Percentiles rank a stretch among this genome's conserved stretches.
phyloP scores from a whole-genome alignment of 331 rosid species.

The Cydonia oblonga region DNA sequence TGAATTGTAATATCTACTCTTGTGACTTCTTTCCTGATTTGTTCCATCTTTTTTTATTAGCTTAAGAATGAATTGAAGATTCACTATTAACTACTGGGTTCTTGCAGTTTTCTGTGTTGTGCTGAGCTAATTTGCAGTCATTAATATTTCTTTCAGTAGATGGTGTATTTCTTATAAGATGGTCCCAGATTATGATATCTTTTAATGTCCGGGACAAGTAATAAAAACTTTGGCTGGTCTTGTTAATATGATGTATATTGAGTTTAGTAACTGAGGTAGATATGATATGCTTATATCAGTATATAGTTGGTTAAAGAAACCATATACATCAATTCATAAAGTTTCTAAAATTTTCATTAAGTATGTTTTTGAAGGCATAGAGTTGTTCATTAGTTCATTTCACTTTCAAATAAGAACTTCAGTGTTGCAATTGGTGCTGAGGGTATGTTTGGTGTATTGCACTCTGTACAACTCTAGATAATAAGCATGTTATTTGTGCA shows the following conservation, averaged over 20 bases:
- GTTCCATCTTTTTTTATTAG: not conserved
- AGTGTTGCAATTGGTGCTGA: not conserved
- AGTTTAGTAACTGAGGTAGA: not conserved
- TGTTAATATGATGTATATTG: not conserved
- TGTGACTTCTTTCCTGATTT: not conserved
- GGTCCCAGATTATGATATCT: not conserved
- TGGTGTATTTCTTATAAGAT: not conserved
- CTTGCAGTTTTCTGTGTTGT: not conserved
- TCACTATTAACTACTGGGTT: not conserved
- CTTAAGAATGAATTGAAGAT: not conserved
- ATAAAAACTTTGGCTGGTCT: not conserved
- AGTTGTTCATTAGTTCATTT: not conserved
- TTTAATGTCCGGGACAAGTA: not conserved
- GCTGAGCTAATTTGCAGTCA: not conserved
- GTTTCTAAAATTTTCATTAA: not conserved
- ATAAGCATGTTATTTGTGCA: constrained; percentile 24
- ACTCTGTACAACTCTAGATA: constrained; percentile 7
- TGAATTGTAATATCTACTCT: not conserved
- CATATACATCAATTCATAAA: not conserved
- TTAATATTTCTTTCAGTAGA: not conserved
- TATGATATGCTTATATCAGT: not conserved
- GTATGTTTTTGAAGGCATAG: not conserved
- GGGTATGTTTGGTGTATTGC: not conserved
- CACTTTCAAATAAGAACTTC: not conserved
- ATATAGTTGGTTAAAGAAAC: not conserved